Evolutionary conservation across 2,329 filamentous ascomycete species (phyloP).

Genomic region (Pestalotiopsis sp.): DNA sequence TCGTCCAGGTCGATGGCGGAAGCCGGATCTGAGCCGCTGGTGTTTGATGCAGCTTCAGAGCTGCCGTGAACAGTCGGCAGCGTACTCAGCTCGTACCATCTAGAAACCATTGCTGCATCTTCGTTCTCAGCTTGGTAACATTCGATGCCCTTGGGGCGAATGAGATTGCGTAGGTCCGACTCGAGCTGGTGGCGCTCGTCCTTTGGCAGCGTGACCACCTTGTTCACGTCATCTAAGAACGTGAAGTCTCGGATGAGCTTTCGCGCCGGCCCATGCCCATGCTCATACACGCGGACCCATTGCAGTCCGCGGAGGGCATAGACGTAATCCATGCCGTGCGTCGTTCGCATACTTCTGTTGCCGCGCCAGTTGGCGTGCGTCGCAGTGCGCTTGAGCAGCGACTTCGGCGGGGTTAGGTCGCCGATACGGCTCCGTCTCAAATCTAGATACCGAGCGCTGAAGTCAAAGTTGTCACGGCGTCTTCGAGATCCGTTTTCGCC

Average conservation of each 20-base stretch:
- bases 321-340: constrained; percentile 49
- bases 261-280: constrained; percentile 28
- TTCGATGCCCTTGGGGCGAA: constrained; percentile 16
- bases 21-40: background rate
- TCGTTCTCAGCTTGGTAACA: constrained; percentile 19
- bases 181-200: constrained; percentile 4
- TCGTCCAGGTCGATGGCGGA: background rate
- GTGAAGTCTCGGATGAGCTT: constrained; percentile 33
- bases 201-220: constrained; percentile 26
- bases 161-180: constrained; percentile 28
- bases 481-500: background rate
- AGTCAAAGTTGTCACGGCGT: constrained; percentile 14
- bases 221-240: constrained; percentile 35
- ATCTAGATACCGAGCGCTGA: constrained; percentile 19
- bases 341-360: constrained; percentile 37
- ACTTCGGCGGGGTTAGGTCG: constrained; percentile 16
- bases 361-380: constrained; percentile 43
- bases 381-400: constrained; percentile 28
- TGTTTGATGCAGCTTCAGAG: background rate
- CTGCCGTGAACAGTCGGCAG: background rate
- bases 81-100: constrained; percentile 13
- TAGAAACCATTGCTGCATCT: constrained; percentile 20
- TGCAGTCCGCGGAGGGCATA: constrained; percentile 45
- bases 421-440: constrained; percentile 16
- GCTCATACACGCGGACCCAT: constrained; percentile 44